A percentile compares a stretch with the other conserved stretches of the same genome.
phyloP scores from a whole-genome alignment of 495 filamentous ascomycete genomes.

The Cetradonia linearis region DNA sequence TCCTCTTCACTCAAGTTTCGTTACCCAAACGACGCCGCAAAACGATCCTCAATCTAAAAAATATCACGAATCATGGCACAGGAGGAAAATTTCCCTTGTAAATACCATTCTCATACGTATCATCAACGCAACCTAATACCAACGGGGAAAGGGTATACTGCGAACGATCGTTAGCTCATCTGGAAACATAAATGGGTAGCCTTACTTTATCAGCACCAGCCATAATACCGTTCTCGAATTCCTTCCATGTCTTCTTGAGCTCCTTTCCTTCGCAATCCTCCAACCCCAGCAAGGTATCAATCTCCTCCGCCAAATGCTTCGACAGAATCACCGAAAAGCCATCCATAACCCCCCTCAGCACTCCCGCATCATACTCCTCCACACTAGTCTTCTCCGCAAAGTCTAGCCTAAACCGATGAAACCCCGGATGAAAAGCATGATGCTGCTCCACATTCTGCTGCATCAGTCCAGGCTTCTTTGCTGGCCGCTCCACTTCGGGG shows the following conservation, averaged over 20 bases:
- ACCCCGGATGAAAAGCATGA: background rate
- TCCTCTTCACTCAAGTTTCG: background rate
- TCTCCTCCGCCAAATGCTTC: background rate
- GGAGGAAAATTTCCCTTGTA: background rate
- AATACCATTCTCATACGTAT: background rate
- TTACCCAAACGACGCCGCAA: too few species aligned
- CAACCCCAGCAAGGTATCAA: background rate
- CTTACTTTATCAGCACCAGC: background rate
- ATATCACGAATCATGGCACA: background rate
- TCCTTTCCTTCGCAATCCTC: background rate
- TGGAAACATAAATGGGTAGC: background rate
- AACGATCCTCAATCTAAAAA: background rate
- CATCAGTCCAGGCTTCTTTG: slow-evolving; percentile 22
- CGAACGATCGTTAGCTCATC: too few species aligned
- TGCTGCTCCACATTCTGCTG: slow-evolving; percentile 28
- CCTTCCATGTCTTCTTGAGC: background rate
- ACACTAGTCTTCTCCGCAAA: background rate
- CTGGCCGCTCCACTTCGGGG: slow-evolving; percentile 27
- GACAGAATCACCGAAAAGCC: background rate
- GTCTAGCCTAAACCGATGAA: background rate
- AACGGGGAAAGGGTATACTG: background rate
- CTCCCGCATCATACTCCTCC: background rate
- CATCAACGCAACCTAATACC: background rate
- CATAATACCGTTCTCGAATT: background rate
- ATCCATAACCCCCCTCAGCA: background rate